Evolutionary conservation across 2,329 filamentous ascomycete genomes (phyloP), one percentile per base, ranked within the genome.

Genomic region (Calonectria leucothoes): DNA sequence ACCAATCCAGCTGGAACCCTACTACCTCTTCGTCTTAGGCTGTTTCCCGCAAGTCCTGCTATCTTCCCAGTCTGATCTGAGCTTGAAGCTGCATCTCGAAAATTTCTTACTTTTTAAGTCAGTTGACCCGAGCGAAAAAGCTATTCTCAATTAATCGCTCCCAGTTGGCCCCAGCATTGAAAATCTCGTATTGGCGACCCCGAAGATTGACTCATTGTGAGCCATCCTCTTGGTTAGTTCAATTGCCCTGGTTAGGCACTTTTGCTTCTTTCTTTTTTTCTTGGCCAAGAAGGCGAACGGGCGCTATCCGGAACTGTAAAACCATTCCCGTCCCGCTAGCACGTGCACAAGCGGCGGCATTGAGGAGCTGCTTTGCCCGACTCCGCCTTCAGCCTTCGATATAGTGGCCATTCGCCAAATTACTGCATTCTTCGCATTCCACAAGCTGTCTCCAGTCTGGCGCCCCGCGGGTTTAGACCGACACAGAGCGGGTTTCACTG

Each of bases 151-250:
- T 57, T 59, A 65, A 66, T 66, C 61, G 49, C 61, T 59, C 49
- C 42, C 52, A 49, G n/a, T 57, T 57, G 17, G 49, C 31, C 33
- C 33, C 17, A 61, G 5, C 37, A n/a, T 57, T 49, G 25, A 20
- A 39, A 51, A 37, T 66, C 31, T 49, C 48, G 59, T 42, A 29
- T 67, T 20, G 37, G 23, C 4, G 31, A 42, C 51, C 33, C n/a
- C 52, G 31, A 45, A 20, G 31, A 15, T 67, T 68, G 70, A 72
- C 64, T 72, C 70, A 72, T 51, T 33, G 12, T 42, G 57, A 42
- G 39, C n/a, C 35, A 71, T 64, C 57, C 11, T 49, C 37, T 66
- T 57, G 66, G 63, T 59, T 35, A 63, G 57, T 57, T 68, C 27
- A 1, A 6, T 14, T 12, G 55, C 55, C 14, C n/a, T 61, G 11